phyloP scores from a whole-genome alignment of 2,329 filamentous ascomycete genomes.

The Beauveria sp. region DNA sequence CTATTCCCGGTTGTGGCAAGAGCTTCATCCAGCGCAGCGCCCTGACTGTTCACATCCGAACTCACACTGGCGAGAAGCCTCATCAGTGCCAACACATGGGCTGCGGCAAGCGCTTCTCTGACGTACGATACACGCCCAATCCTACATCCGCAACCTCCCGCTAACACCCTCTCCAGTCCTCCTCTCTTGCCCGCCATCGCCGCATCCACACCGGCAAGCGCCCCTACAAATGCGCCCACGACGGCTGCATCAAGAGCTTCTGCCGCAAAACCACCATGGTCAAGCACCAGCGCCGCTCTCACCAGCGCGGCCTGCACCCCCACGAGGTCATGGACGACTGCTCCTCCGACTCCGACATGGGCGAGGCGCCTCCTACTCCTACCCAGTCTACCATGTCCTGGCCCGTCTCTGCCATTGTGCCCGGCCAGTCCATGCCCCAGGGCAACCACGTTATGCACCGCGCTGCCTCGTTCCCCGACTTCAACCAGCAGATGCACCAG shows the following conservation, averaged over 20 bases:
- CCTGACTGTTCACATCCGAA: conserved; percentile 62
- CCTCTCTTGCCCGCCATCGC: conserved; percentile 56
- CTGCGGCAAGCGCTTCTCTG: conserved; percentile 62
- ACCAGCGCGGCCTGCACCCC: conserved; percentile 50
- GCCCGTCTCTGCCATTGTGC: conserved; percentile 35
- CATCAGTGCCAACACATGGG: conserved; percentile 58
- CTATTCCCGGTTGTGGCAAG: conserved; percentile 54
- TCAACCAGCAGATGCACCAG: conserved; percentile 41
- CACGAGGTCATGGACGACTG: conserved; percentile 47
- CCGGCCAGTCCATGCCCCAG: conserved; percentile 29
- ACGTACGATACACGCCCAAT: conserved; percentile 39
- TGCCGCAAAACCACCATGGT: conserved; percentile 67
- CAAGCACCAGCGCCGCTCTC: conserved; percentile 56
- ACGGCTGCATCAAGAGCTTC: conserved; percentile 60
- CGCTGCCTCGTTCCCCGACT: conserved; percentile 47
- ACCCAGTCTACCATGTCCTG: conserved; percentile 43
- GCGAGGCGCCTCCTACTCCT: conserved; percentile 52
- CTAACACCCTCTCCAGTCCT: conserved; percentile 39
- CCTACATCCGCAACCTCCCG: too few relatives aligned
- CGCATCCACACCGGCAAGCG: conserved; percentile 60
- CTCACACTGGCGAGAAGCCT: conserved; percentile 65
- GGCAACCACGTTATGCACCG: conserved; percentile 36
- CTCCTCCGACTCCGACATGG: conserved; percentile 48
- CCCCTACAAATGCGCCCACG: conserved; percentile 55
- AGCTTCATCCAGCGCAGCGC: conserved; percentile 66